Evolutionary conservation across 2,329 filamentous ascomycete species (phyloP).

Genomic region (Fonsecaea multimorphosa): DNA sequence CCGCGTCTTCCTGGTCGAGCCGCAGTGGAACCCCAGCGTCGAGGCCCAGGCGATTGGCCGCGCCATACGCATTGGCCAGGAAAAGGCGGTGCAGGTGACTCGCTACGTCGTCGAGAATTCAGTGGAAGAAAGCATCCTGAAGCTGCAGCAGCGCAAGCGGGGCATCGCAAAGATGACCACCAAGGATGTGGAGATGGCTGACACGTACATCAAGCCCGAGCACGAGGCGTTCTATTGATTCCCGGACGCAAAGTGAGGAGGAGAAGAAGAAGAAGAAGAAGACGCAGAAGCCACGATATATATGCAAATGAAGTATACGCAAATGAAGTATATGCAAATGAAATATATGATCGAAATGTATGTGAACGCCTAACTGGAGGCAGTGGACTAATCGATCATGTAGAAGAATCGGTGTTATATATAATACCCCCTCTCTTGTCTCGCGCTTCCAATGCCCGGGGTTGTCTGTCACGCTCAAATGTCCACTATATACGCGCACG

Average conservation of each 20-base stretch:
- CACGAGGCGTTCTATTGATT: background rate
- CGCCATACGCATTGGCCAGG: conserved; percentile 57
- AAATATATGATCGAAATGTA: too few relatives aligned
- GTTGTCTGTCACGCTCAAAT: too few relatives aligned
- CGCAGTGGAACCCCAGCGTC: conserved; percentile 62
- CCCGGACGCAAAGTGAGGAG: background rate
- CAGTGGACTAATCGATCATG: background rate
- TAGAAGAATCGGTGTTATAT: too few relatives aligned
- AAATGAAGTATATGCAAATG: too few relatives aligned
- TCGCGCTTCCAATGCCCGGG: too few relatives aligned
- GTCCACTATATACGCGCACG: background rate
- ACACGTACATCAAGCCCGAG: conserved; percentile 6
- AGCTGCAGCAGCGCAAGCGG: conserved; percentile 15
- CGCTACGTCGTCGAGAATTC: conserved; percentile 16
- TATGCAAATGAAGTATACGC: too few relatives aligned
- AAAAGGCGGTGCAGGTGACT: conserved; percentile 35
- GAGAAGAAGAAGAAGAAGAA: too few relatives aligned
- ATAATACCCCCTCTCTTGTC: too few relatives aligned
- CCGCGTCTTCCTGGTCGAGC: conserved; percentile 59
- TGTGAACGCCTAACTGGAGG: background rate
- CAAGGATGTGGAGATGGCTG: background rate
- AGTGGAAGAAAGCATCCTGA: conserved; percentile 15
- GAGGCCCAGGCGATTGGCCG: conserved; percentile 61
- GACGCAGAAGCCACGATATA: too few relatives aligned
- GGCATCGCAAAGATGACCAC: conserved; percentile 15